Base-by-base conservation (phyloP, 225 moss, liverwort and hornwort species). In the Rhytidiadelphus loreus region DNA sequence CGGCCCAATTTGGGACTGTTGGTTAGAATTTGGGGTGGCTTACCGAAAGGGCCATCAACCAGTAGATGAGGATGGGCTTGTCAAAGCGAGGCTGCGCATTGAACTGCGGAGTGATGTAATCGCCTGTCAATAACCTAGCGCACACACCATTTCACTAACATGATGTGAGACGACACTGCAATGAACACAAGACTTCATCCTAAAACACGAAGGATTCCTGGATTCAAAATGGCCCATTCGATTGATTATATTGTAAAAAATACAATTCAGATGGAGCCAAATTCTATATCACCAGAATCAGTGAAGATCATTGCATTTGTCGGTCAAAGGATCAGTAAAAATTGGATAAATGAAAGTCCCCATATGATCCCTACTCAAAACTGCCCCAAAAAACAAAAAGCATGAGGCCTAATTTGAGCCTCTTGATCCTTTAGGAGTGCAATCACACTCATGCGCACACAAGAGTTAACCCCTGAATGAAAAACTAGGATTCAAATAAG, bases 41-140 rank as follows among this genome's bases (percentile, higher is more conserved):
- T 90, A 93, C 95, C 80, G 96, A 94, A 71, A 96, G 90, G 60
- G 94, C 93, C 94, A 96, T 95, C 55, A 94, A 89, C 96, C 95
- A 96, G 91, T 93, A 94, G 83, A 93, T 88, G 72, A 94, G 88
- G 66, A 93, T 86, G 78, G 94, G 95, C 82, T 94, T 90, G 88
- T 95, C 94, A 81, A 95, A 94, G 41, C 87, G 95, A 87, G 93
- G 95, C 91, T 91, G 91, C 81, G 90, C 92, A 90, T 96, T 96
- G 85, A 95, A 96, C 83, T 95, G 94, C 33, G 93, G 95, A 65
- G 96, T 95, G 50, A 94, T 83, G 61, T 83, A 96, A 91, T 96
- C 96, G 28, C 95, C 94, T 33, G 94, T 92, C 80, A 93, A 52
- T 71, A 94, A 87, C 95, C 95, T 94, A 91, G 85, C 62, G 81